Percentiles rank a stretch among this genome's conserved stretches.
These are phyloP conservation scores for Pseudogymnoascus sp. DNA, from an alignment of 2,329 filamentous ascomycete species.

Conservation along the genomic window DNA sequence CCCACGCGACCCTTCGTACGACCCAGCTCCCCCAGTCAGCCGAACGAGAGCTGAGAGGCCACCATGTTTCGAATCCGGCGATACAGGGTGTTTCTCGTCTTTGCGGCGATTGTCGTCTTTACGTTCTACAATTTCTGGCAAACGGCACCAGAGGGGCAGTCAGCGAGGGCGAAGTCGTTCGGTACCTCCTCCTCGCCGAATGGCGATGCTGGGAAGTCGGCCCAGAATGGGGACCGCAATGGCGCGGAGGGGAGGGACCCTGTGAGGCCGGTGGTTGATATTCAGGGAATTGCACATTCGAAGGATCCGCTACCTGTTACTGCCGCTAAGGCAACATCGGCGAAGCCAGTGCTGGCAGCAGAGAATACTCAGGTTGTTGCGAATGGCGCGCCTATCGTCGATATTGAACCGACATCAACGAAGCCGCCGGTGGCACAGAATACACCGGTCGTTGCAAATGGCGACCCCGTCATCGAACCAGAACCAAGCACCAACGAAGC, in stretches of 20 bases:
- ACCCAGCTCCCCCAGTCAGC: not conserved
- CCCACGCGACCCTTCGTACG: not conserved
- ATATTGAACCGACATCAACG: not conserved
- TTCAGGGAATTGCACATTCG: not conserved
- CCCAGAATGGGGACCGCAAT: not conserved
- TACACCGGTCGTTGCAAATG: not conserved
- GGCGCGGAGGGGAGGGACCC: not conserved
- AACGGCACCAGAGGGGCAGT: not conserved
- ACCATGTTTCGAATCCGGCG: slow-evolving; percentile 50
- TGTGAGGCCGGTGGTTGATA: not conserved
- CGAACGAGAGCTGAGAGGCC: not conserved
- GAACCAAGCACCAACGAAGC: not conserved
- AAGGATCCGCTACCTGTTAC: not conserved
- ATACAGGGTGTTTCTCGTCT: slow-evolving; percentile 51
- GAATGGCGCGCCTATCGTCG: not conserved
- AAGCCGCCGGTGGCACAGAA: not conserved
- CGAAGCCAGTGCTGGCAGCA: not conserved
- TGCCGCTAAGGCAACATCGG: not conserved
- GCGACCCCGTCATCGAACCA: not conserved
- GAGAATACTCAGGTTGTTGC: not conserved
- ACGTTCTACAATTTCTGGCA: slow-evolving; percentile 7
- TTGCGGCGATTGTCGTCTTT: slow-evolving; percentile 45
- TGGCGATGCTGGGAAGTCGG: not conserved
- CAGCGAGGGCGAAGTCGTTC: not conserved
- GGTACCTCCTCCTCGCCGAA: not conserved